Percentiles rank a stretch among this genome's conserved stretches.
Conservation (phyloP, 176 grass and related monocot species). For the Zizania latifolia region DNA sequence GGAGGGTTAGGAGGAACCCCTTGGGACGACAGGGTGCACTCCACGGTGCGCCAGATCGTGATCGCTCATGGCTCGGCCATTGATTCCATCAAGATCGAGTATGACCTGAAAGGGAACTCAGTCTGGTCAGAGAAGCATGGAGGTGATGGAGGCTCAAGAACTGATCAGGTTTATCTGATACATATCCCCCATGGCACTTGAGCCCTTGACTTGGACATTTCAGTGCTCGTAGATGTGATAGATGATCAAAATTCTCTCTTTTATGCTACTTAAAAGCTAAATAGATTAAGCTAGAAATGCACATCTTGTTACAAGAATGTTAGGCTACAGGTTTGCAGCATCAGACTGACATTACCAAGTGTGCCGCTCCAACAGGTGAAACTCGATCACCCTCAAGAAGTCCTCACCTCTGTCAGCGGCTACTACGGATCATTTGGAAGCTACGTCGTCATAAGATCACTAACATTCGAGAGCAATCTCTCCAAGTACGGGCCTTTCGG, state of each 20-base stretch:
- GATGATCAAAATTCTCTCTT: background rate
- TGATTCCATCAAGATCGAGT: conserved; percentile 44
- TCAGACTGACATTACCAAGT: background rate
- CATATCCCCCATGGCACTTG: background rate
- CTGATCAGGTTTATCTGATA: conserved; percentile 36
- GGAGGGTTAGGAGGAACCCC: conserved; percentile 44
- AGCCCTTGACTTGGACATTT: background rate
- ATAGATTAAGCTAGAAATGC: background rate
- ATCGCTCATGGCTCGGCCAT: conserved; percentile 34
- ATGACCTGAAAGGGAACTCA: conserved; percentile 38
- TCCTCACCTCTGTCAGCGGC: conserved; percentile 38
- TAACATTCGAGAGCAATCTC: conserved; percentile 45
- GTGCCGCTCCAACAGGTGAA: conserved; percentile 25
- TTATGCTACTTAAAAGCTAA: background rate
- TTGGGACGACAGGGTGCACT: conserved; percentile 48
- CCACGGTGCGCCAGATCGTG: conserved; percentile 34
- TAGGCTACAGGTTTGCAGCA: background rate
- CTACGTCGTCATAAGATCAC: conserved; percentile 40
- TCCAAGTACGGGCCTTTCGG: conserved; percentile 54
- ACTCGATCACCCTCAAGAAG: conserved; percentile 38
- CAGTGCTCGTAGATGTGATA: background rate
- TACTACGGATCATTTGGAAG: conserved; percentile 37
- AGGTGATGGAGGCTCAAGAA: conserved; percentile 20
- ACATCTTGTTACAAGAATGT: background rate
- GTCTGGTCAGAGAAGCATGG: conserved; percentile 54